Evolutionary conservation across 441 rosid species (phyloP).

Genomic region (Gossypium schwendimanii): DNA sequence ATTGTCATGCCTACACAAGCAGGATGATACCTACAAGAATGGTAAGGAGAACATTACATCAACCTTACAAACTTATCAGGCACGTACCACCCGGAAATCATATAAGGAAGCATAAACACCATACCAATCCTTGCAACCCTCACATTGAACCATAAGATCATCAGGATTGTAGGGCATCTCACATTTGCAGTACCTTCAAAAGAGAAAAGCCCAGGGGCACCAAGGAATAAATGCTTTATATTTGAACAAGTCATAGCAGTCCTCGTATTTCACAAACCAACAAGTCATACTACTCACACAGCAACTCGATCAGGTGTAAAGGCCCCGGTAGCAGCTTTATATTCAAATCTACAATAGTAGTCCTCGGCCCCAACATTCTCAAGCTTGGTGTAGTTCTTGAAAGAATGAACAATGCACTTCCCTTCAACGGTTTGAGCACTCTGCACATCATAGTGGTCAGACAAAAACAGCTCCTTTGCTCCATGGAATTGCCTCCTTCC

Average conservation of each 20-base stretch:
- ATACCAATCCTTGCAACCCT: slow-evolving; percentile 67
- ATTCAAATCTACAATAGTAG: slow-evolving; percentile 51
- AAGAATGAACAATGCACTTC: slow-evolving; percentile 52
- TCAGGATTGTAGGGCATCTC: slow-evolving; percentile 65
- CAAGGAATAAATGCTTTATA: slow-evolving; percentile 7
- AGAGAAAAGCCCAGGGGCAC: not conserved
- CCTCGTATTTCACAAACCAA: slow-evolving; percentile 5
- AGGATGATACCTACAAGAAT: slow-evolving; percentile 50
- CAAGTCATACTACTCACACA: slow-evolving; percentile 36
- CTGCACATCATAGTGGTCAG: slow-evolving; percentile 53
- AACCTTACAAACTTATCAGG: not conserved
- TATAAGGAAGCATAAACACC: slow-evolving; percentile 4
- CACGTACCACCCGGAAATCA: not conserved
- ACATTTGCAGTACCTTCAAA: slow-evolving; percentile 54
- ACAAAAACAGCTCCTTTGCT: slow-evolving; percentile 52
- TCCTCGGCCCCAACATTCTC: slow-evolving; percentile 51
- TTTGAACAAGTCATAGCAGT: no score
- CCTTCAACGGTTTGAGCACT: slow-evolving; percentile 58
- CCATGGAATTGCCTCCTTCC: slow-evolving; percentile 63
- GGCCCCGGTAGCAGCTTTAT: slow-evolving; percentile 51
- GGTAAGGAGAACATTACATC: slow-evolving; percentile 22
- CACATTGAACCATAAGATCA: slow-evolving; percentile 59
- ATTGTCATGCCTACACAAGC: slow-evolving; percentile 56
- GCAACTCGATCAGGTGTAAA: slow-evolving; percentile 52
- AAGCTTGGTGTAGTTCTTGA: slow-evolving; percentile 47